These are phyloP conservation scores for Chiua sp. DNA, from an alignment of 1,284 basidiomycete species.

Conservation along the genomic window DNA sequence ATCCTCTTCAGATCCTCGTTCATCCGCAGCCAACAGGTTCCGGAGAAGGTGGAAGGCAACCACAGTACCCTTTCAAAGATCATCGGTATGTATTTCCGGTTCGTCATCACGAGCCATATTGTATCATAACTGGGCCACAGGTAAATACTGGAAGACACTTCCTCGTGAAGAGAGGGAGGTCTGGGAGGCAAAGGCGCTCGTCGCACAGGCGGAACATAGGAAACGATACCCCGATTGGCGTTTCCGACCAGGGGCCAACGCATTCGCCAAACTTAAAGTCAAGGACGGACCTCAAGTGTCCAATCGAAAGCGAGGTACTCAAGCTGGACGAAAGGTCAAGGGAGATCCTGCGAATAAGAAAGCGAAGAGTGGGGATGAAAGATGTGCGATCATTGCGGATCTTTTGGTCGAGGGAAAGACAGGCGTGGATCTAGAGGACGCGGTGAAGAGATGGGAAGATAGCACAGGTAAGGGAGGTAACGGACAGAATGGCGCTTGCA, in stretches of 20 bases:
- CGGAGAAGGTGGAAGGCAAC: conserved; percentile 78
- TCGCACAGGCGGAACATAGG: conserved; percentile 80
- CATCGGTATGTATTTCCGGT: conserved; percentile 44
- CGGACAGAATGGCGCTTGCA: conserved; percentile 9
- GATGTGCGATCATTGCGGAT: conserved; percentile 55
- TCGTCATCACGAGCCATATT: not conserved
- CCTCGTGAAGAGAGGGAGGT: conserved; percentile 63
- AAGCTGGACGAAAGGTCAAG: conserved; percentile 44
- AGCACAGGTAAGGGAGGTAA: conserved; percentile 7
- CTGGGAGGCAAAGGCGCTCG: conserved; percentile 78
- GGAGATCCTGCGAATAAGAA: conserved; percentile 32
- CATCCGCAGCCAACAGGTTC: conserved; percentile 78
- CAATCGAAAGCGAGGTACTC: conserved; percentile 45
- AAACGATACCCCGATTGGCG: conserved; percentile 79
- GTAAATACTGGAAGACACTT: conserved; percentile 67
- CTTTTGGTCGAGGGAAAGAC: conserved; percentile 56
- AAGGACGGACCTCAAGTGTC: conserved; percentile 36
- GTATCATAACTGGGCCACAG: conserved; percentile 32
- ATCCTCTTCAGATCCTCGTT: conserved; percentile 94
- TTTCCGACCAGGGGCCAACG: conserved; percentile 67
- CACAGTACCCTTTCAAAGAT: conserved; percentile 77
- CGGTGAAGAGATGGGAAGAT: conserved; percentile 48
- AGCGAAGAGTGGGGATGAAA: conserved; percentile 36
- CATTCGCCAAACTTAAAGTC: conserved; percentile 54
- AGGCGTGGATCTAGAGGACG: conserved; percentile 51